Evolutionary conservation across 306 rosid genomes (phyloP).

Genomic region (Glycine soja): DNA sequence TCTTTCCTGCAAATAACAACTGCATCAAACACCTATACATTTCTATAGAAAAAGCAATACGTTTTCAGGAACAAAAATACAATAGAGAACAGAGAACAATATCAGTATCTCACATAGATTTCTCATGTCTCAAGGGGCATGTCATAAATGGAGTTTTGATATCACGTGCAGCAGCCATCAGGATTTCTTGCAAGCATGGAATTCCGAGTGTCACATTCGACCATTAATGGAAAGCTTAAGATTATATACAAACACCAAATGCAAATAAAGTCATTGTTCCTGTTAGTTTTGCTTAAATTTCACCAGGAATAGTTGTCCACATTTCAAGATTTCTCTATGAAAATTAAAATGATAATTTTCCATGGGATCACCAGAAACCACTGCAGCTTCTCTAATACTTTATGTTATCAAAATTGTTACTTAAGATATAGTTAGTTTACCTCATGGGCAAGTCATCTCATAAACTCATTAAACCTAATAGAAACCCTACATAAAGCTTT

Average conservation of each 20-base stretch:
- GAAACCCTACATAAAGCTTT: not conserved
- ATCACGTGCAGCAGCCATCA: conserved; percentile 79
- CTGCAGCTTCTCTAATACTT: not conserved
- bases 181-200: conserved; percentile 89
- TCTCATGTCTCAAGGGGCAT: conserved; percentile 74
- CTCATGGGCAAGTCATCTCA: not conserved
- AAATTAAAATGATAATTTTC: not conserved
- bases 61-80: conserved; percentile 5
- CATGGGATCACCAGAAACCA: not conserved
- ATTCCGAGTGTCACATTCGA: conserved; percentile 96
- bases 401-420: not conserved
- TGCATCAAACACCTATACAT: conserved; percentile 9
- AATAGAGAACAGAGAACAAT: conserved; percentile 25
- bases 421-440: not conserved
- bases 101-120: conserved; percentile 68
- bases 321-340: conserved; percentile 14
- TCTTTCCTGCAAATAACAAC: conserved; percentile 66
- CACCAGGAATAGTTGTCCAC: conserved; percentile 1
- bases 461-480: not conserved
- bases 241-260: not conserved
- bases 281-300: not conserved
- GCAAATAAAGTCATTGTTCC: not conserved
- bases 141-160: conserved; percentile 94
- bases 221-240: not conserved
- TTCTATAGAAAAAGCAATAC: not conserved